Percentiles rank a stretch among this genome's conserved stretches.
Evolutionary conservation across 129 eudicot genomes (phyloP).

Genomic region (carrot (Daucus carota)): DNA sequence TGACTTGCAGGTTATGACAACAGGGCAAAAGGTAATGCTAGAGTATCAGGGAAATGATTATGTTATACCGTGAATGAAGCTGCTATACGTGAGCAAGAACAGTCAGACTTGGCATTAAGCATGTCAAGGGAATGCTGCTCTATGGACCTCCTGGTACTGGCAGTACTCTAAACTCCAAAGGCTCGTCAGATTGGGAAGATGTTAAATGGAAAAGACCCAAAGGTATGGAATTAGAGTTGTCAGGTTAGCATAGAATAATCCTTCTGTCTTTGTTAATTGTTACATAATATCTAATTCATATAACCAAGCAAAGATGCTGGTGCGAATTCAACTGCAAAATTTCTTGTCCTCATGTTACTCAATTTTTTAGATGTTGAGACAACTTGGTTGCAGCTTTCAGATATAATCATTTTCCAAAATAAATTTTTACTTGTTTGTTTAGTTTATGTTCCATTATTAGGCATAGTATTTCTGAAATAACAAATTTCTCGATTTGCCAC

Average conservation of each 20-base stretch:
- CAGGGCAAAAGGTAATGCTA: slow-evolving; percentile 82
- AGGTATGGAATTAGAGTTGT: slow-evolving; percentile 37
- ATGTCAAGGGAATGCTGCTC: slow-evolving; percentile 98
- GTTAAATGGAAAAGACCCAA: slow-evolving; percentile 92
- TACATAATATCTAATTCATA: not conserved
- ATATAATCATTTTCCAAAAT: not conserved
- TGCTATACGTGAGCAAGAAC: slow-evolving; percentile 58
- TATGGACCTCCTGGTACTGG: slow-evolving; percentile 99
- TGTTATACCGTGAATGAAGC: slow-evolving; percentile 78
- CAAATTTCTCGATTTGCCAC: not conserved
- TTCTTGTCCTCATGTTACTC: not conserved
- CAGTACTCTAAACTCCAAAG: slow-evolving; percentile 89
- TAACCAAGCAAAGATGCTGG: not conserved
- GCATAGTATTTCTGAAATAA: not conserved
- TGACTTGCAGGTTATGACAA: slow-evolving; percentile 72
- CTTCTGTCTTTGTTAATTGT: not conserved
- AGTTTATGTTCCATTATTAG: not conserved
- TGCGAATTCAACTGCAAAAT: not conserved
- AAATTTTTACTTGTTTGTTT: not conserved
- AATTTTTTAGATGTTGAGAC: not conserved
- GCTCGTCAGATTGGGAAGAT: slow-evolving; percentile 99
- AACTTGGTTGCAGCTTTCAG: not conserved
- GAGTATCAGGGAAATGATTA: slow-evolving; percentile 74
- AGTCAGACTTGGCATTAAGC: slow-evolving; percentile 87
- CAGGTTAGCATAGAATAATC: not conserved